Conservation (phyloP, 306 rosid species). For the Heteromeles arbutifolia region DNA sequence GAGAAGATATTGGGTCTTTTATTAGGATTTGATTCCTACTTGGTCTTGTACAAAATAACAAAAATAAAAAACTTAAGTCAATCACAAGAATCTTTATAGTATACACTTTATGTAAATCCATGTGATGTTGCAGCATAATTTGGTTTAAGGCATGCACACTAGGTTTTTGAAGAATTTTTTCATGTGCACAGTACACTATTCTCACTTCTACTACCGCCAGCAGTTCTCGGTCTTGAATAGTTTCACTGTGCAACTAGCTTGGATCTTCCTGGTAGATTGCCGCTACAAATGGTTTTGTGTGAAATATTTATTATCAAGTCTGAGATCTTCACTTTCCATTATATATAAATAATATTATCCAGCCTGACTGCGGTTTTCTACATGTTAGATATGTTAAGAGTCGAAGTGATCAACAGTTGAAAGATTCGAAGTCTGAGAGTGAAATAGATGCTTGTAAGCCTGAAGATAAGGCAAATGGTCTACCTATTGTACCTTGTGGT, state of each 20-base stretch:
- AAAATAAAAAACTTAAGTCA: background rate
- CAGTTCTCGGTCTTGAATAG: background rate
- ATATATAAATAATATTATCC: background rate
- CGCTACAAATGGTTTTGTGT: background rate
- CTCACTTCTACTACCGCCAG: background rate
- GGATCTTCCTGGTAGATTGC: background rate
- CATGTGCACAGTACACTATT: background rate
- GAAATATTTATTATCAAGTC: background rate
- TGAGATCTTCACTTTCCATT: background rate
- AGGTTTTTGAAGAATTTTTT: background rate
- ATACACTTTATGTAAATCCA: background rate
- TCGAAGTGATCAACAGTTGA: conserved; percentile 82
- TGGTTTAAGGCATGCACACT: background rate
- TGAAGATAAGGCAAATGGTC: conserved; percentile 37
- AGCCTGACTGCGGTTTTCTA: background rate
- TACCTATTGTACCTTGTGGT: conserved; percentile 75
- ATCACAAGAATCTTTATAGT: background rate
- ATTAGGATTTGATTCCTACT: background rate
- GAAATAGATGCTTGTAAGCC: conserved; percentile 52
- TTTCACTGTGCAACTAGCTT: background rate
- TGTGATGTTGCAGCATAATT: background rate
- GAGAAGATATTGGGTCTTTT: background rate
- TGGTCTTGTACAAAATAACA: background rate
- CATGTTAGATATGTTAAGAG: conserved; percentile 81
- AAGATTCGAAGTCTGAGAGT: conserved; percentile 14